A percentile compares a stretch with the other conserved stretches of the same genome.
Conservation (phyloP, 2,329 filamentous ascomycete genomes). For the Fusarium dimerum region DNA sequence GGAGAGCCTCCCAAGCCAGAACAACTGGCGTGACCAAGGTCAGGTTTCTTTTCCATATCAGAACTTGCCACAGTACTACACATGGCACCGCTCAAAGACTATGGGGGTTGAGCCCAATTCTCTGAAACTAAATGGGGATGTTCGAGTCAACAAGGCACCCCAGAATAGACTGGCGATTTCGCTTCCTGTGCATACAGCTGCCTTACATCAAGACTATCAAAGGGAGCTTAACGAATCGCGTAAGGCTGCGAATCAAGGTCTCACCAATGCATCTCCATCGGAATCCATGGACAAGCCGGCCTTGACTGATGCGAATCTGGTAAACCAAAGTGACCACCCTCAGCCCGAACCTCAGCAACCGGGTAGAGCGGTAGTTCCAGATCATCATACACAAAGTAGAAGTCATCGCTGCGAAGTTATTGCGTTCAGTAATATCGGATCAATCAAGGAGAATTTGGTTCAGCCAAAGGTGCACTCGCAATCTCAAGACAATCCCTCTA, state of each 20-base stretch:
- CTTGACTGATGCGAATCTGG: not conserved
- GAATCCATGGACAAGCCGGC: not conserved
- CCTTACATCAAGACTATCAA: not conserved
- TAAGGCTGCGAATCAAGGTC: not conserved
- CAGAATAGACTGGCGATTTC: not conserved
- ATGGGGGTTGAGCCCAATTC: not conserved
- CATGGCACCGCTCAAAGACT: constrained; percentile 6
- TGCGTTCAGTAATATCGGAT: constrained; percentile 21
- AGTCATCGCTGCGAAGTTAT: constrained; percentile 31
- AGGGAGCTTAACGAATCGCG: not conserved
- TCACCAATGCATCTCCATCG: not conserved
- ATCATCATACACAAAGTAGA: constrained; percentile 1
- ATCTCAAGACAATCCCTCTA: constrained; percentile 26
- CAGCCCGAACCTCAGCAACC: not conserved
- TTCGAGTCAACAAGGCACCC: not conserved
- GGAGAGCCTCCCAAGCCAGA: not conserved
- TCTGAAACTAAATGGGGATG: not conserved
- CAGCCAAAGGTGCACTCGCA: not conserved
- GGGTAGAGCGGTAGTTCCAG: not conserved
- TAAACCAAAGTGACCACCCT: not conserved
- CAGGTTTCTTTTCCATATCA: not conserved
- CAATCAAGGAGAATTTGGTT: not conserved
- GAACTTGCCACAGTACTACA: not conserved
- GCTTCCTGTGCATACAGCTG: not conserved
- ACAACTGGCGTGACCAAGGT: not conserved